A percentile compares a stretch with the other conserved stretches of the same genome.
Evolutionary conservation across 148 eudicot species (phyloP).

Genomic region (Hydrangea macrophylla): DNA sequence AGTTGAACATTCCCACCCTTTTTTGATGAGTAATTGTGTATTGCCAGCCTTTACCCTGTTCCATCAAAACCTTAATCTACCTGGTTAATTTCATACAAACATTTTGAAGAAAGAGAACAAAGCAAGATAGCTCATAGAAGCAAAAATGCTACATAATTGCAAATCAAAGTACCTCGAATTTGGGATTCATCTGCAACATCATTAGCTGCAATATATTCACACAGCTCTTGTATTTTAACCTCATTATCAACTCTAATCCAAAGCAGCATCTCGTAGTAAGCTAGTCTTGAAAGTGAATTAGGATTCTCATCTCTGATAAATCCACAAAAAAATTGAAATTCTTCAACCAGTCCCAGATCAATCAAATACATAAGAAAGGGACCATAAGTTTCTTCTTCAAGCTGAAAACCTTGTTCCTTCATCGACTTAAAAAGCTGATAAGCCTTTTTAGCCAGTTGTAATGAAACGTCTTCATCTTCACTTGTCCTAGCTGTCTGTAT

Average conservation of each 20-base stretch:
- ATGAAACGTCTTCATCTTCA: slow-evolving; percentile 51
- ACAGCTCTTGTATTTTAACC: slow-evolving; percentile 64
- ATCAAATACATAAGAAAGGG: slow-evolving; percentile 66
- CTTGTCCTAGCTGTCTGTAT: slow-evolving; percentile 52
- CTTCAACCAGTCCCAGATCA: slow-evolving; percentile 64
- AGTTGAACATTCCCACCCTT: too few relatives aligned
- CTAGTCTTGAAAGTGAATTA: slow-evolving; percentile 53
- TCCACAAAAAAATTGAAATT: slow-evolving; percentile 53
- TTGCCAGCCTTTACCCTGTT: neutral
- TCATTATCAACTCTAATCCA: slow-evolving; percentile 61
- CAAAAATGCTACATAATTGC: neutral
- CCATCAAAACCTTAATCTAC: neutral
- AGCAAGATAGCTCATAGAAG: slow-evolving; percentile 3
- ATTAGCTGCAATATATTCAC: slow-evolving; percentile 28
- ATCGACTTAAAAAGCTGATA: slow-evolving; percentile 51
- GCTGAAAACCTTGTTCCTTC: slow-evolving; percentile 65
- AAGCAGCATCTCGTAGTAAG: slow-evolving; percentile 90
- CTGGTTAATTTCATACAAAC: neutral
- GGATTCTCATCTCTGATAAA: slow-evolving; percentile 56
- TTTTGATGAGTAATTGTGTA: too few relatives aligned
- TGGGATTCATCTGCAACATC: slow-evolving; percentile 34
- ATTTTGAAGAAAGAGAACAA: neutral
- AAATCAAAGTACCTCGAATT: slow-evolving; percentile 52
- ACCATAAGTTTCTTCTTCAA: slow-evolving; percentile 77
- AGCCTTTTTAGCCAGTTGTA: slow-evolving; percentile 48